Evolutionary conservation across 345 rosid species (phyloP).

Genomic region (Murraya paniculata): DNA sequence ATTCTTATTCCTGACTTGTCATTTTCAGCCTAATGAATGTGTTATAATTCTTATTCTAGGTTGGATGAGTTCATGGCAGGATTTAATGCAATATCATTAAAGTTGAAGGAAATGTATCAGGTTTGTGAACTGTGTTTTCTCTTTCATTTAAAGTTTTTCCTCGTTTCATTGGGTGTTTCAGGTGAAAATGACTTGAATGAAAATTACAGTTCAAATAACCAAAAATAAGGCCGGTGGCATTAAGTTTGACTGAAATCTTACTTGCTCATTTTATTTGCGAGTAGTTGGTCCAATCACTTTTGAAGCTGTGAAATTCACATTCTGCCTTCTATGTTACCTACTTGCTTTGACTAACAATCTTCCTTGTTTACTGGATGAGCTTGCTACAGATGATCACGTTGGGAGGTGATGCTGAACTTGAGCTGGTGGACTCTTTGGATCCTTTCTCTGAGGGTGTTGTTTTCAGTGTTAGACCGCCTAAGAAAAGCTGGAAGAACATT

Average conservation of each 20-base stretch:
- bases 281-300: background rate
- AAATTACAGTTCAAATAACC: background rate
- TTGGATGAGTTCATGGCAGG: conserved; percentile 99
- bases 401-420: conserved; percentile 98
- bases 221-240: background rate
- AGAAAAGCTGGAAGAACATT: conserved; percentile 98
- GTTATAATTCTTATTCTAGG: conserved; percentile 43
- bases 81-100: conserved; percentile 85
- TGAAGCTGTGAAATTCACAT: background rate
- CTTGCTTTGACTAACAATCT: background rate
- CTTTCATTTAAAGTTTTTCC: too few relatives aligned
- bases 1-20: background rate
- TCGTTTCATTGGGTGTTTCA: background rate
- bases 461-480: conserved; percentile 97
- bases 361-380: conserved; percentile 3
- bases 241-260: background rate
- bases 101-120: conserved; percentile 99
- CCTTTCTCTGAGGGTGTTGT: conserved; percentile 99
- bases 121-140: conserved; percentile 31
- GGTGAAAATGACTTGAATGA: background rate
- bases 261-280: background rate
- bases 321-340: background rate
- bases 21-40: conserved; percentile 19
- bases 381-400: conserved; percentile 85
- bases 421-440: conserved; percentile 93